phyloP scores from a whole-genome alignment of 306 rosid species.

The Rosa multiflora region DNA sequence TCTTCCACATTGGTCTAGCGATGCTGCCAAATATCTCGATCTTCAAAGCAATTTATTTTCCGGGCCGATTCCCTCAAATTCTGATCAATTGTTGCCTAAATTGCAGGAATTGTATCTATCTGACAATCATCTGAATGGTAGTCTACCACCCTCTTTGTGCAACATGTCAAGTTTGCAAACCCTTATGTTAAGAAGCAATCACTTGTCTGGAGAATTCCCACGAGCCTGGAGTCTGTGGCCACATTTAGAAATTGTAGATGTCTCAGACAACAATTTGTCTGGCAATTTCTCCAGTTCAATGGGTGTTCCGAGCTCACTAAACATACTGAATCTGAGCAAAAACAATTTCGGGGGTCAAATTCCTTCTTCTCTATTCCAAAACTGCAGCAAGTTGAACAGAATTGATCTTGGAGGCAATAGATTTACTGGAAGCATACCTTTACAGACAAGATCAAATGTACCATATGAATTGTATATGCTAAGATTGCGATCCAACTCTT shows the following conservation, averaged over 20 bases:
- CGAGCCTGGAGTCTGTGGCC: not conserved
- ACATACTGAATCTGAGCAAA: not conserved
- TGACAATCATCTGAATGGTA: not conserved
- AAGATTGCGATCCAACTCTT: no score
- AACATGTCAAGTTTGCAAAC: fast-evolving
- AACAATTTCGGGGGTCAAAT: not conserved
- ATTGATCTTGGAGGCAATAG: no score
- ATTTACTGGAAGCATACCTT: no score
- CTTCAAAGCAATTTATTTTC: not conserved
- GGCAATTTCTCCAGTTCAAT: not conserved
- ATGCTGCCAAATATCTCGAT: not conserved
- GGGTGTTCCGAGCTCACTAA: not conserved
- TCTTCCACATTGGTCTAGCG: not conserved
- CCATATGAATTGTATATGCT: no score
- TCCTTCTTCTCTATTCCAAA: not conserved
- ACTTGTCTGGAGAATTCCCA: not conserved
- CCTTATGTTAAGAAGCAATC: not conserved
- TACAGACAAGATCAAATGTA: no score
- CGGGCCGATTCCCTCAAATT: not conserved
- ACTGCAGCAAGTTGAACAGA: no score
- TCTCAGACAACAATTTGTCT: not conserved
- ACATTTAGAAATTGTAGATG: fast-evolving
- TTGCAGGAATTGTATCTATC: not conserved
- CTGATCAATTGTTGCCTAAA: not conserved
- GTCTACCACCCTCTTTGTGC: not conserved